These are phyloP conservation scores for Lyophyllum decastes DNA, from an alignment of 768 basidiomycete species.

Conservation along the genomic window DNA sequence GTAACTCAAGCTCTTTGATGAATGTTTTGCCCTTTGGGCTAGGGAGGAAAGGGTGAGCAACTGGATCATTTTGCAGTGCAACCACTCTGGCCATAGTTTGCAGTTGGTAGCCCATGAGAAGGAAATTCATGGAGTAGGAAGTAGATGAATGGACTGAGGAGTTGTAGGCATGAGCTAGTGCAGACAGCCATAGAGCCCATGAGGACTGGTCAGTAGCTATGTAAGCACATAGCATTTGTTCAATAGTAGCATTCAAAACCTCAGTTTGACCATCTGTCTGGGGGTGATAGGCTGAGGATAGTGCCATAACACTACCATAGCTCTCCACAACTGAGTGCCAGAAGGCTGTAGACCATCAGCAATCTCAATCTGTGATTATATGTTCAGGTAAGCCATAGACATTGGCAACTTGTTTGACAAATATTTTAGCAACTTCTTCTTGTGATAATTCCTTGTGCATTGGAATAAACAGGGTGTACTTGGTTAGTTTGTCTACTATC, in stretches of 20 bases:
- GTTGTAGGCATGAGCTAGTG: conserved; percentile 32
- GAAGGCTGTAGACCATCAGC: background rate
- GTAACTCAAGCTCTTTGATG: background rate
- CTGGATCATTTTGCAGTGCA: background rate
- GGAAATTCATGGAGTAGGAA: conserved; percentile 22
- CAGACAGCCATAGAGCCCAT: conserved; percentile 28
- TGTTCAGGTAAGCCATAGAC: background rate
- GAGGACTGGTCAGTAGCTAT: conserved; percentile 20
- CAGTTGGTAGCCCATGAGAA: conserved; percentile 29
- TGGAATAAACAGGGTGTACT: background rate
- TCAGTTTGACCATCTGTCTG: conserved; percentile 37
- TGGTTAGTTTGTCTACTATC: background rate
- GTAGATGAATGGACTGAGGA: conserved; percentile 26
- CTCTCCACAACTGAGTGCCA: conserved; percentile 7
- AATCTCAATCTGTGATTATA: background rate
- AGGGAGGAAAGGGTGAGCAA: background rate
- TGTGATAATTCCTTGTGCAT: background rate
- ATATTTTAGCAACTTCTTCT: background rate
- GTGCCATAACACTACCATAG: background rate
- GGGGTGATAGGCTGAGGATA: conserved; percentile 22
- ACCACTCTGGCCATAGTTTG: background rate
- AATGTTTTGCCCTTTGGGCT: background rate
- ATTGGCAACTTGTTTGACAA: background rate
- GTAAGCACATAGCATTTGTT: conserved; percentile 27
- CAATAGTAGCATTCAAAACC: background rate